Base-by-base conservation (phyloP, 495 filamentous ascomycete species). In the Neurospora sp. region DNA sequence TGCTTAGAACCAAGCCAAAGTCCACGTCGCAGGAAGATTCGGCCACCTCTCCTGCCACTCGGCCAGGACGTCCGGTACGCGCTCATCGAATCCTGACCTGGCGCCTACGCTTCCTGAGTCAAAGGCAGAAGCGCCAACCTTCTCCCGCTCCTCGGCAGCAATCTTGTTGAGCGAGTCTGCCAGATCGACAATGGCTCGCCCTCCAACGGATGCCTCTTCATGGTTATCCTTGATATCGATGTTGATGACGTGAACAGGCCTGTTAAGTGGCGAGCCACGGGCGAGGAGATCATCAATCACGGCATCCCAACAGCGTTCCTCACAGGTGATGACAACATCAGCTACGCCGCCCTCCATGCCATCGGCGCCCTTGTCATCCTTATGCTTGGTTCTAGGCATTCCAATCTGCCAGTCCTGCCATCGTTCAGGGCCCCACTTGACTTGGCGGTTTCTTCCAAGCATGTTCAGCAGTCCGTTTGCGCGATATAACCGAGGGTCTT, bases 171-270 rank as follows among this genome's bases (percentile, higher is more conserved):
- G 81, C 40, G 89, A 89, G 75, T 94, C 89, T 1, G 96, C 96
- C 44, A 99, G 85, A 76, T 98, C 96, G 37, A 97, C 86, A 70
- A 99, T 99, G 7, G 92, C 96, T 73, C 89, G 91, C 12, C 96
- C 96, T 9, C 96, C 96, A 4, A 97, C 87, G 14, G 94, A 85
- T 0, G 96, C 96, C 77, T 99, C 96, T 77, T 98, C 94, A 79
- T 98, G 95, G 77, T 98, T 99, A 83, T 99, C 96, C 80, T 91
- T 95, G 79, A 99, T 98, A 80, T 98, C 96, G 69, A 99, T 90
- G 78, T 98, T 98, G 83, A 99, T 94, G 72, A 99, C 91, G 79
- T 99, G 96, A 10, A 99, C 94, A 0, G 95, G 94, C 10, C 92
- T 86, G 81, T 98, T 98, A 35, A 98, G 85, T 7, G 89, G 88